Percentiles rank a stretch among this genome's conserved stretches.
Conservation (phyloP, 2,329 filamentous ascomycete genomes). For the Paracorniculantispora psalliotae region DNA sequence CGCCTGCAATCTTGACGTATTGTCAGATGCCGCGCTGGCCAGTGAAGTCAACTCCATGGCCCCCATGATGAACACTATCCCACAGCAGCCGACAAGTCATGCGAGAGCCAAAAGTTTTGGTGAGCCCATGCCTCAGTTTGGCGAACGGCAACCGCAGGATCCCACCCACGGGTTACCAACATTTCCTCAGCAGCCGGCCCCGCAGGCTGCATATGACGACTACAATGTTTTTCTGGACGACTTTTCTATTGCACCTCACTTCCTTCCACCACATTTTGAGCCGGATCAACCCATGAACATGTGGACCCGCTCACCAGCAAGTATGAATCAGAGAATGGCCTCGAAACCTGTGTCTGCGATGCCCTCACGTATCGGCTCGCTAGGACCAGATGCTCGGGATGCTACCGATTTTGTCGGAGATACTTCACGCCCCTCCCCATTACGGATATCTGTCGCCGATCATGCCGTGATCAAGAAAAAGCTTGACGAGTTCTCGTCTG, state of each 20-base stretch:
- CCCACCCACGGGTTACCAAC: conserved; percentile 36
- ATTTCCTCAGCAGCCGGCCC: conserved; percentile 27
- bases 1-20: conserved; percentile 53
- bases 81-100: conserved; percentile 35
- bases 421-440: conserved; percentile 26
- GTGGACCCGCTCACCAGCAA: conserved; percentile 43
- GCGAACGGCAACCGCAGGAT: conserved; percentile 45
- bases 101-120: conserved; percentile 46
- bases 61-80: conserved; percentile 43
- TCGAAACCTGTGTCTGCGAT: conserved; percentile 49
- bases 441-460: conserved; percentile 51
- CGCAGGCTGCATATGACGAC: conserved; percentile 43
- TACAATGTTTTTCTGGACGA: conserved; percentile 58
- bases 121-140: conserved; percentile 41
- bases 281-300: conserved; percentile 47
- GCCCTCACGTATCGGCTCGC: conserved; percentile 49
- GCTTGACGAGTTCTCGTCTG: conserved; percentile 56
- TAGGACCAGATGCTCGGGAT: conserved; percentile 49
- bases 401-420: conserved; percentile 27
- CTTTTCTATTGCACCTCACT: conserved; percentile 48
- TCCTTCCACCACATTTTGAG: conserved; percentile 51
- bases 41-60: conserved; percentile 50
- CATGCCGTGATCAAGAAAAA: conserved; percentile 52
- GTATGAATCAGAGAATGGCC: conserved; percentile 33
- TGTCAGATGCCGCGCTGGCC: conserved; percentile 57